Evolutionary conservation across 169 alveolate species (phyloP).

Genomic region (Sarcocystis neurona): DNA sequence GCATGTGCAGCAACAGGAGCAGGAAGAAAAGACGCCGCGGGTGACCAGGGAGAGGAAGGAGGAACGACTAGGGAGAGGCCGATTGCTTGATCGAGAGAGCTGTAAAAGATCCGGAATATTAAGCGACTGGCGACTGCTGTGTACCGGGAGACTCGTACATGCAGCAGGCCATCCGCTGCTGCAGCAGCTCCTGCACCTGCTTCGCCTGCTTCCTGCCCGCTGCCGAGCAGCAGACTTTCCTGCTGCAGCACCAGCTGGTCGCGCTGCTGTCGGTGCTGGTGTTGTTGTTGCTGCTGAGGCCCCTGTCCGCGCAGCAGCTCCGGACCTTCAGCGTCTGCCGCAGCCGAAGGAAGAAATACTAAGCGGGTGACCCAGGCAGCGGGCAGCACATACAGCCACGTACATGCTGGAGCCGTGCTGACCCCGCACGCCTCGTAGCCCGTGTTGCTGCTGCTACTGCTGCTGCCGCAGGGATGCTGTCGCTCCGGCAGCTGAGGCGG

Average conservation of each 20-base stretch:
- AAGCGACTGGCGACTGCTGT: conserved; percentile 27
- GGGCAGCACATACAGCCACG: conserved; percentile 16
- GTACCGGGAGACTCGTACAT: background rate
- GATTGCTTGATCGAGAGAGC: background rate
- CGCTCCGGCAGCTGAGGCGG: no score
- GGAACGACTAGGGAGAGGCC: conserved; percentile 14
- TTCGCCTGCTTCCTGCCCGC: background rate
- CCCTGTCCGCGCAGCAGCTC: no score
- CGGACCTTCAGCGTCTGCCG: no score
- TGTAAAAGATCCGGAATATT: background rate
- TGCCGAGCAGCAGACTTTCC: no score
- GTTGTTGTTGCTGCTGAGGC: no score
- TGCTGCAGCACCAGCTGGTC: background rate
- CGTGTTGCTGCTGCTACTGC: no score
- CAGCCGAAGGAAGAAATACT: conserved; percentile 11
- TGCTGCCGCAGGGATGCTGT: no score
- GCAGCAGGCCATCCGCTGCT: background rate
- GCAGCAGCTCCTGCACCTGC: background rate
- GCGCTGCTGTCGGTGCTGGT: background rate
- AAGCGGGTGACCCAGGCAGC: background rate
- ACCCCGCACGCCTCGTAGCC: no score
- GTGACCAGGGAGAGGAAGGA: background rate
- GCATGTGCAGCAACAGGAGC: background rate
- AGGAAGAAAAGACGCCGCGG: background rate
- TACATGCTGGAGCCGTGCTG: background rate